Evolutionary conservation across 2,329 filamentous ascomycete species (phyloP).

Genomic region (Curvularia verruculosa): DNA sequence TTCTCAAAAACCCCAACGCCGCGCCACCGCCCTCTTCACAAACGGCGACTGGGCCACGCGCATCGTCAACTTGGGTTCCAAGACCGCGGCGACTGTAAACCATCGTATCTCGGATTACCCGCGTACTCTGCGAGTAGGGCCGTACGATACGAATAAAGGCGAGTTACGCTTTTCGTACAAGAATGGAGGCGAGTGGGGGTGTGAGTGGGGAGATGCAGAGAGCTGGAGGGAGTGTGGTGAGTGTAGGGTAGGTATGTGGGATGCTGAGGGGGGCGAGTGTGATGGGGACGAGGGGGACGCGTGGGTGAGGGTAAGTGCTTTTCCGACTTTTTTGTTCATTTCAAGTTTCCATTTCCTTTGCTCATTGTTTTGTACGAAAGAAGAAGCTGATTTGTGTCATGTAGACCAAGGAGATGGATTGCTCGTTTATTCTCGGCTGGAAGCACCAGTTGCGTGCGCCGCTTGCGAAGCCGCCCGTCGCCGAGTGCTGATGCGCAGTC

Average conservation of each 20-base stretch:
- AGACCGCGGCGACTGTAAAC: background rate
- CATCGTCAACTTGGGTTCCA: background rate
- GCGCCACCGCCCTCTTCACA: background rate
- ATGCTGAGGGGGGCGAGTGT: background rate
- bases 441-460: conserved; percentile 2
- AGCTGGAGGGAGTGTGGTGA: conserved; percentile 24
- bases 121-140: conserved; percentile 6
- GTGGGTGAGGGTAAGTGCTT: conserved; percentile 1
- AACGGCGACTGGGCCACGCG: conserved; percentile 1
- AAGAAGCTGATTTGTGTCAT: too few relatives aligned
- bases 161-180: conserved; percentile 14
- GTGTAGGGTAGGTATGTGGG: conserved; percentile 20
- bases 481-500: too few relatives aligned
- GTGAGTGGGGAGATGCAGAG: conserved; percentile 24
- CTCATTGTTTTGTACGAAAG: background rate
- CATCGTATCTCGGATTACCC: conserved; percentile 13
- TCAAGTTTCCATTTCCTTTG: background rate
- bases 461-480: too few relatives aligned
- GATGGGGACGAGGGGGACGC: background rate
- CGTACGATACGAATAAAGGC: conserved; percentile 1
- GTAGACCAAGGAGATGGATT: conserved; percentile 20
- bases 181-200: background rate
- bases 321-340: background rate
- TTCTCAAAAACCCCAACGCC: background rate
- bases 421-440: conserved; percentile 20